Evolutionary conservation across 371 early-diverging fungal species (phyloP).

Genomic region (Umbelopsis sp.): DNA sequence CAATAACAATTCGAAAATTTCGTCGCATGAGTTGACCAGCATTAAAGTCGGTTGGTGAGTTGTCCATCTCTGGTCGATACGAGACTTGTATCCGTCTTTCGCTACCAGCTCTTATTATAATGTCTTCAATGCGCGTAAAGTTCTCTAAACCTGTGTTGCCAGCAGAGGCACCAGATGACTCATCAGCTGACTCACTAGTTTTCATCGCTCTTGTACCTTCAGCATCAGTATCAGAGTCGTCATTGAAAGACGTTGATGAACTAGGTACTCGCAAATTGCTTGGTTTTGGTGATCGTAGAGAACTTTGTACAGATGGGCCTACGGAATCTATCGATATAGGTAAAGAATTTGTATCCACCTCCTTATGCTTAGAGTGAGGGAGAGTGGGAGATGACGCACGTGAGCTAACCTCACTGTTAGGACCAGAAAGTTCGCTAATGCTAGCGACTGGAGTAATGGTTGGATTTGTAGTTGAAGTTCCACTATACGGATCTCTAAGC

Average conservation of each 20-base stretch:
- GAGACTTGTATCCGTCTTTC: conserved; percentile 85
- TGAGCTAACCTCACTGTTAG: conserved; percentile 60
- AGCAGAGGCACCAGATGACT: conserved; percentile 12
- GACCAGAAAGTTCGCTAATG: conserved; percentile 53
- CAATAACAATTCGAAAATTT: conserved; percentile 79
- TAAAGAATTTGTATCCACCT: neutral
- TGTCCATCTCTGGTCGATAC: conserved; percentile 74
- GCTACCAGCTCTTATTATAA: conserved; percentile 83
- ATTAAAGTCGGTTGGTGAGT: conserved; percentile 60
- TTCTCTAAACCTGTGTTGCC: conserved; percentile 26
- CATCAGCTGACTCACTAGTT: conserved; percentile 14
- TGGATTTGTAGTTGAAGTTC: conserved; percentile 28
- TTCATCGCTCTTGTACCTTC: neutral
- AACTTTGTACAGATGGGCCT: conserved; percentile 17
- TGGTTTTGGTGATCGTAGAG: conserved; percentile 4
- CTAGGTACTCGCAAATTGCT: conserved; percentile 26
- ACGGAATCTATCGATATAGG: conserved; percentile 10
- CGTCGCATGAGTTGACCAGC: conserved; percentile 78
- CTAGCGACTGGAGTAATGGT: conserved; percentile 32
- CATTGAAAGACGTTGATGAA: conserved; percentile 17
- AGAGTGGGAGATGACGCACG: conserved; percentile 53
- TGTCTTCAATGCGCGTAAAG: conserved; percentile 82
- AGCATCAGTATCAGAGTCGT: conserved; percentile 23
- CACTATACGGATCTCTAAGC: conserved; percentile 12
- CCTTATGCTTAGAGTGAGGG: neutral